A percentile compares a stretch with the other conserved stretches of the same genome.
phyloP scores from a whole-genome alignment of 2,329 filamentous ascomycete genomes.

The Coniochaeta sp. region DNA sequence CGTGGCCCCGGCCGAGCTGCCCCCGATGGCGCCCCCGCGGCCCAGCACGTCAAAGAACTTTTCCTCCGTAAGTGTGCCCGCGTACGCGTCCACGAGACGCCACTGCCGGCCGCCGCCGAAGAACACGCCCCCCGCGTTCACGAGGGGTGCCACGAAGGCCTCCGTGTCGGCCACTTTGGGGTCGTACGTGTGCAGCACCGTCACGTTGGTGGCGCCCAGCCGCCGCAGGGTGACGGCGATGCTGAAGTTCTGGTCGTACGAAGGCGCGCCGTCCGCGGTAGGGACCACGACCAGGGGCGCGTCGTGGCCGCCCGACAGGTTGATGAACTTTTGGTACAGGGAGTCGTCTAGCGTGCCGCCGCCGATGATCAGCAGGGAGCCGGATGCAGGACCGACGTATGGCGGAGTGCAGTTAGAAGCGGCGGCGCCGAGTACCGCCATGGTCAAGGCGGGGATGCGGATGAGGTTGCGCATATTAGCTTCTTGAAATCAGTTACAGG shows the following conservation, averaged over 20 bases:
- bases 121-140: slow-evolving; percentile 17
- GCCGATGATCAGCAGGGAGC: slow-evolving; percentile 21
- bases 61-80: slow-evolving; percentile 19
- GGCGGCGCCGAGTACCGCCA: too few species aligned
- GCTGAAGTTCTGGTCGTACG: slow-evolving; percentile 19
- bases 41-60: slow-evolving; percentile 20
- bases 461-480: too few species aligned
- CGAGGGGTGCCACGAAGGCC: slow-evolving; percentile 20
- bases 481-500: too few species aligned
- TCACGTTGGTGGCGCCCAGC: slow-evolving; percentile 19
- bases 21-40: slow-evolving; percentile 19
- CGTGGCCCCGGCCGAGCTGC: slow-evolving; percentile 20
- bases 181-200: slow-evolving; percentile 24
- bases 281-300: slow-evolving; percentile 22
- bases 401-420: neutral
- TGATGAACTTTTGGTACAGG: slow-evolving; percentile 22
- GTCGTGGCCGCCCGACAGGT: slow-evolving; percentile 15
- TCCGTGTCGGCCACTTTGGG: slow-evolving; percentile 20
- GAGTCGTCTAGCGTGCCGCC: slow-evolving; percentile 20
- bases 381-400: slow-evolving; percentile 20
- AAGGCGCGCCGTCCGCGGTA: slow-evolving; percentile 18
- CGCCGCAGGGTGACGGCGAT: slow-evolving; percentile 17
- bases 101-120: slow-evolving; percentile 24
- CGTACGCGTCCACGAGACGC: slow-evolving; percentile 24
- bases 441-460: too few species aligned